Evolutionary conservation across 345 rosid genomes (phyloP).

Genomic region (Heritiera littoralis): DNA sequence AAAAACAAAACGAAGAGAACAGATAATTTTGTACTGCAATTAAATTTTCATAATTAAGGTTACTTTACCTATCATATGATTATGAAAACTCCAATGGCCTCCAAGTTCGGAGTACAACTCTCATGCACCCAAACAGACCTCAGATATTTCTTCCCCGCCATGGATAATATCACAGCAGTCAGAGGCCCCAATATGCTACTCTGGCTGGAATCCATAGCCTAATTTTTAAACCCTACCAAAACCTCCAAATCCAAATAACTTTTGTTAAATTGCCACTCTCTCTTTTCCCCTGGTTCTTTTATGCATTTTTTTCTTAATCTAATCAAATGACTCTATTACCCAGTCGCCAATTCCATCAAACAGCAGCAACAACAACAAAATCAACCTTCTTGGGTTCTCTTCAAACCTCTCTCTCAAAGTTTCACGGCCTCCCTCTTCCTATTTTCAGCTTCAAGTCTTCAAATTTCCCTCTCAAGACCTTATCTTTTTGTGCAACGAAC

Average conservation of each 20-base stretch:
- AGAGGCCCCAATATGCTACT: not conserved
- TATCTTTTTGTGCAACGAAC: constrained; percentile 13
- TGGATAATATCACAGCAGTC: not conserved
- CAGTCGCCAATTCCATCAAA: constrained; percentile 48
- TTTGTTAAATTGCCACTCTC: not conserved
- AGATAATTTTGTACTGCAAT: no score
- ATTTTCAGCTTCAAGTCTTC: constrained; percentile 51
- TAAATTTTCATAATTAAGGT: not conserved
- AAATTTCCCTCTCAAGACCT: constrained; percentile 31
- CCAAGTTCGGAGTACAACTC: not conserved
- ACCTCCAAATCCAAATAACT: not conserved
- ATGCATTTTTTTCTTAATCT: not conserved
- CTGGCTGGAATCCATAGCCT: not conserved
- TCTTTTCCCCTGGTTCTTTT: not conserved
- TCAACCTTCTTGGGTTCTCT: constrained; percentile 42
- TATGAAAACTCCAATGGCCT: not conserved
- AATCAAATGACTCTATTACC: constrained; percentile 56
- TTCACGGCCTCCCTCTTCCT: constrained; percentile 42
- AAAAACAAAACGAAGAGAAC: no score
- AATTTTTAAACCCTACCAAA: constrained; percentile 6
- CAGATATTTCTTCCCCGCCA: constrained; percentile 14
- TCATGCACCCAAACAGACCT: constrained; percentile 1
- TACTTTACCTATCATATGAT: not conserved
- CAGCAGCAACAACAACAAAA: constrained; percentile 28
- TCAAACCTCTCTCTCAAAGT: constrained; percentile 45